Conservation (phyloP, 192 early-diverging fungal genomes). For the Linnemannia hyalina region DNA sequence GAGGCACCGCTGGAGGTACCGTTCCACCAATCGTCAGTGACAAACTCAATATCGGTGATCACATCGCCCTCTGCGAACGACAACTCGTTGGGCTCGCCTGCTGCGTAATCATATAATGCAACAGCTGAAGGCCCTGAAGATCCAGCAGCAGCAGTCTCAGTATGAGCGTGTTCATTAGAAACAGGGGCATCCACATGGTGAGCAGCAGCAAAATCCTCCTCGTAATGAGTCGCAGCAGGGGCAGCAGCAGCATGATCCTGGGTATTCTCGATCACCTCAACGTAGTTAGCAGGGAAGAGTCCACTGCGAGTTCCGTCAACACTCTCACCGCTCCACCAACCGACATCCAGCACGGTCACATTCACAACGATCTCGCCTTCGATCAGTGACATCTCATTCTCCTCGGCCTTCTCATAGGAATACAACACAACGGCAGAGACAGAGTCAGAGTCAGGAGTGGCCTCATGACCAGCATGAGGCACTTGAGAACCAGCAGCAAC, state of each 20-base stretch:
- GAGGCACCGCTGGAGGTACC: constrained; percentile 70
- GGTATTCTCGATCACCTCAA: constrained; percentile 61
- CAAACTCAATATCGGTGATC: constrained; percentile 85
- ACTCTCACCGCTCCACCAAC: constrained; percentile 91
- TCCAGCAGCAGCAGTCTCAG: constrained; percentile 44
- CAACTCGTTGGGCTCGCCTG: constrained; percentile 89
- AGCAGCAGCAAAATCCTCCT: not conserved
- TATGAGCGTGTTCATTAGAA: constrained; percentile 5
- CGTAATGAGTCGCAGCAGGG: constrained; percentile 27
- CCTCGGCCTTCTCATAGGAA: constrained; percentile 77
- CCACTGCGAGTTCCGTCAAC: constrained; percentile 77
- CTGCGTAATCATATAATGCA: constrained; percentile 88
- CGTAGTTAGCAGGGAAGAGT: constrained; percentile 83
- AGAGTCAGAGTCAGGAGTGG: constrained; percentile 16
- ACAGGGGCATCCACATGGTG: constrained; percentile 41
- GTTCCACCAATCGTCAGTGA: constrained; percentile 94
- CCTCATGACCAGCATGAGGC: constrained; percentile 14
- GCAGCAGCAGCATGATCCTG: constrained; percentile 8
- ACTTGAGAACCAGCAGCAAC: not conserved
- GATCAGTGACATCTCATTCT: constrained; percentile 84
- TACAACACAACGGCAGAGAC: constrained; percentile 75
- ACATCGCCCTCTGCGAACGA: constrained; percentile 79
- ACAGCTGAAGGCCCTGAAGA: constrained; percentile 60
- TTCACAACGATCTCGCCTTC: constrained; percentile 86
- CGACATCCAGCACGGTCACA: constrained; percentile 86